Evolutionary conservation across 2,329 filamentous ascomycete species (phyloP), one percentile per base, ranked within the genome.

Genomic region (Westerdykella ornata): DNA sequence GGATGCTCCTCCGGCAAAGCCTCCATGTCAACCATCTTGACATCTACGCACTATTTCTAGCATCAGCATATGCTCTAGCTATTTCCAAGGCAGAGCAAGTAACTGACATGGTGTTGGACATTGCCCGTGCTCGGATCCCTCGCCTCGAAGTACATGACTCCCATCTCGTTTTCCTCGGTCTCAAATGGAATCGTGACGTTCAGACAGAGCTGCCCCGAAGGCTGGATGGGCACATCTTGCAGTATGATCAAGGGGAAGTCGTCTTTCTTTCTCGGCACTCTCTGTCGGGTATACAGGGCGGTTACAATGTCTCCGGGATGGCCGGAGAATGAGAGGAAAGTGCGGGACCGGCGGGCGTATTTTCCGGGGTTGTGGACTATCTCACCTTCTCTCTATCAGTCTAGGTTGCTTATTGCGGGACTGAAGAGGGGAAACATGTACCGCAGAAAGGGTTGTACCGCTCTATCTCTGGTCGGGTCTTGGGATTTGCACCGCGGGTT

Each of bases 101-200:
- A 20, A 38, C 42, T 41, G 4, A 44, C 42, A 38, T 37, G 28
- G 14, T 41, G 19, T 41, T 44, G 6, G 5, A 44, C 38, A 30
- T 34, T 38, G 15, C 38, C 26, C 34, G 42, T 44, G 4, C 18
- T 34, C 20, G 42, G 42, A 38, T 44, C 42, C 38, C 11, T 34
- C 19, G 42, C 42, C 37, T 44, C 42, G 17, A 44, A 41, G 29
- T 41, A 44, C 42, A 44, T 44, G 38, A 41, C 42, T 29, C 42
- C 42, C 34, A 44, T 41, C 29, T 44, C 42, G n/a, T 38, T 26
- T 28, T 22, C 26, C 15, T 38, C 38, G 6, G 42, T 44, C 34
- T 33, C 3, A 35, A 44, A 44, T 29, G 33, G 38, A 37, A 44
- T 38, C 7, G 38, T 44, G 20, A 44, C 34, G n/a, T 44, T 44